phyloP scores from a whole-genome alignment of 2,329 filamentous ascomycete species.

The Diaporthe aspalathi region DNA sequence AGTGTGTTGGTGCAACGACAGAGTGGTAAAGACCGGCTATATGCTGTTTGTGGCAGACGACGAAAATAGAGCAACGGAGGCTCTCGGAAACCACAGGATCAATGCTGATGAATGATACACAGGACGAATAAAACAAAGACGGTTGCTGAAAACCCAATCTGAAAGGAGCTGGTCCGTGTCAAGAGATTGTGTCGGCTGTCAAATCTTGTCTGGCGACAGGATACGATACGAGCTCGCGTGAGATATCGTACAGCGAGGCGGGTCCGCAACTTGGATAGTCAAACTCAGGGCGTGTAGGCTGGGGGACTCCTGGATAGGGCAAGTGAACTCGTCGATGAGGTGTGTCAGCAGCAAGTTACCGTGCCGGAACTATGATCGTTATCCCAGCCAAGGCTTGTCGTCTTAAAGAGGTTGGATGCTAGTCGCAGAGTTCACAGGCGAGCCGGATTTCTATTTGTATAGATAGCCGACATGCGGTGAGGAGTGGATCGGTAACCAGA shows the following conservation, averaged over 20 bases:
- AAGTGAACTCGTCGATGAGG: background rate
- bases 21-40: background rate
- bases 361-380: background rate
- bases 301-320: conserved; percentile 2
- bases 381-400: background rate
- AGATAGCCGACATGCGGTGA: conserved; percentile 22
- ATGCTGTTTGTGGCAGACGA: background rate
- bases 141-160: background rate
- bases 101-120: conserved; percentile 3
- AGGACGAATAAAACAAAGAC: background rate
- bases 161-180: background rate
- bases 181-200: background rate
- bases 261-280: conserved; percentile 6
- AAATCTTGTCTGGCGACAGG: background rate
- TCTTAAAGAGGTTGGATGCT: background rate
- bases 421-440: background rate
- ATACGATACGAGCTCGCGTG: conserved; percentile 9
- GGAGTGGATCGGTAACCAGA: background rate
- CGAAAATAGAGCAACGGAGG: background rate
- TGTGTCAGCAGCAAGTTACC: conserved; percentile 2
- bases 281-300: background rate
- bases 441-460: conserved; percentile 4
- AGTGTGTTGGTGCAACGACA: background rate
- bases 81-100: background rate
- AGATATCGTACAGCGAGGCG: background rate